phyloP scores from a whole-genome alignment of 768 basidiomycete species.

The Boletus rubroflammeus region DNA sequence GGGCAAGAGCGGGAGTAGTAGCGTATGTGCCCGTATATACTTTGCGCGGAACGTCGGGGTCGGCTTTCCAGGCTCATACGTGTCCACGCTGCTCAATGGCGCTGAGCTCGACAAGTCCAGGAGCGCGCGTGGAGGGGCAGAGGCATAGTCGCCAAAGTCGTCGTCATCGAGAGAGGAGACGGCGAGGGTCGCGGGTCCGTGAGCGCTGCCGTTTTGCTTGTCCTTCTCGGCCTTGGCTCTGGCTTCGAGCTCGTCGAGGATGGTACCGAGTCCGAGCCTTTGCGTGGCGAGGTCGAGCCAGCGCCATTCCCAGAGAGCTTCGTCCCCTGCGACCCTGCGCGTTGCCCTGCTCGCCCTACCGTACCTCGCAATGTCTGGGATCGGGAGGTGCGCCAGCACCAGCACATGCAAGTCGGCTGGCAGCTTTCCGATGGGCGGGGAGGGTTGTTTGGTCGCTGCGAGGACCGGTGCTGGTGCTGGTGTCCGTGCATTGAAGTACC shows the following conservation, averaged over 20 bases:
- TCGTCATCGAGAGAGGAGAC: conserved; percentile 57
- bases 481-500: conserved; percentile 1
- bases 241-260: conserved; percentile 61
- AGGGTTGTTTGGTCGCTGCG: conserved; percentile 25
- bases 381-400: conserved; percentile 67
- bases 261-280: conserved; percentile 37
- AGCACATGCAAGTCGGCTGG: conserved; percentile 75
- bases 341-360: conserved; percentile 64
- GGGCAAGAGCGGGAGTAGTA: conserved; percentile 58
- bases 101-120: conserved; percentile 17
- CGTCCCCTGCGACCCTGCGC: conserved; percentile 60
- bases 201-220: conserved; percentile 30
- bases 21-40: conserved; percentile 62
- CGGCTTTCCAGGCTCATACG: conserved; percentile 20
- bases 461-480: conserved; percentile 9
- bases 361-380: conserved; percentile 80
- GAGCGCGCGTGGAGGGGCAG: conserved; percentile 30
- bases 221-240: conserved; percentile 36
- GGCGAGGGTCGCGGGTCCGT: conserved; percentile 56
- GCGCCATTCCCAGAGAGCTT: conserved; percentile 72
- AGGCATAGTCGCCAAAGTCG: conserved; percentile 86
- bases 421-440: conserved; percentile 64
- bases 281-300: conserved; percentile 62
- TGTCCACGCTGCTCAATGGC: conserved; percentile 11
- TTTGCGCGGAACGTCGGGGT: conserved; percentile 44